Evolutionary conservation across 2,329 filamentous ascomycete genomes (phyloP).

Genomic region (Xylariaceae sp.): DNA sequence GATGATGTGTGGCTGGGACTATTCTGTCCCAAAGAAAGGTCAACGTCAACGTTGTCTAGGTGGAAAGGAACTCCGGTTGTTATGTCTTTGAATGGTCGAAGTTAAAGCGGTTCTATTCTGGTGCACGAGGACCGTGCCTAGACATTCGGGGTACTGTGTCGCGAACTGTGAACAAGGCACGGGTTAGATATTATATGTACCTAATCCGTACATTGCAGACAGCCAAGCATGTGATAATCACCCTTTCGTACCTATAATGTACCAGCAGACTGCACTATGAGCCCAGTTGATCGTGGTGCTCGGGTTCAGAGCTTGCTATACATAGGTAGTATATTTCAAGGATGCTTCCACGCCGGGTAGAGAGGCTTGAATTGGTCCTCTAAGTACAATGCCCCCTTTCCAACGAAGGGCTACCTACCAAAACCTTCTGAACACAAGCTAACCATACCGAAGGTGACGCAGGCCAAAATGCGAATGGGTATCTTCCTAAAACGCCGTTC

Average conservation of each 20-base stretch:
- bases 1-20: no score
- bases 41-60: no score
- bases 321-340: neutral
- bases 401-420: neutral
- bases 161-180: conserved; percentile 3
- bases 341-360: no score
- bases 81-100: neutral
- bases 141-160: neutral
- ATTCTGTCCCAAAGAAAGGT: no score
- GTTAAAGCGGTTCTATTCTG: neutral
- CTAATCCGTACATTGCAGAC: no score
- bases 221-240: no score
- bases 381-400: neutral
- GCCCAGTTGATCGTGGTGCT: neutral
- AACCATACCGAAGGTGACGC: conserved; percentile 2
- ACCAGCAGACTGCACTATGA: neutral
- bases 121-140: neutral
- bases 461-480: conserved; percentile 20
- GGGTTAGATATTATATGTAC: no score
- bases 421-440: neutral
- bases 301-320: neutral
- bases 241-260: no score
- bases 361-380: neutral
- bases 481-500: conserved; percentile 23
- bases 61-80: no score